Conservation (phyloP, 345 rosid genomes). For the Syzygium aqueum region DNA sequence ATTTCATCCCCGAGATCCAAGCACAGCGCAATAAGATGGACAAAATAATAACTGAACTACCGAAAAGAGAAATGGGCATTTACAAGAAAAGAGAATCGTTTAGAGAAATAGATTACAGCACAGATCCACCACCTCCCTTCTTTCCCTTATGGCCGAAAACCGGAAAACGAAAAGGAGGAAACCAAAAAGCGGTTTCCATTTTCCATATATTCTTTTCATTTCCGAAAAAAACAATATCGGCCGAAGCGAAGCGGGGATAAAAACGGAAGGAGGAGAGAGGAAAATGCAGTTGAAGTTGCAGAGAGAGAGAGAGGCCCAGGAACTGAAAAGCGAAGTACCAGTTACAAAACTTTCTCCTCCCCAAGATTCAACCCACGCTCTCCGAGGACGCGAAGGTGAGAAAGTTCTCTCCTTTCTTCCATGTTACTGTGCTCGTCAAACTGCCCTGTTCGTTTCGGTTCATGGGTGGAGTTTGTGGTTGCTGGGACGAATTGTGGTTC, state of each 20-base stretch:
- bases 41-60: not conserved
- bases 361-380: not conserved
- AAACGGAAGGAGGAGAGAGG: not conserved
- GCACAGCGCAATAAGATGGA: not conserved
- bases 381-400: not conserved
- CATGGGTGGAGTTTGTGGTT: not conserved
- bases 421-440: not conserved
- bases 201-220: not conserved
- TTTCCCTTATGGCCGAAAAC: not conserved
- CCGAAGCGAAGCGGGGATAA: not conserved
- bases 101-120: not conserved
- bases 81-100: no score
- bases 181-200: not conserved
- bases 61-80: not conserved
- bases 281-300: not conserved
- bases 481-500: not conserved
- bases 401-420: not conserved
- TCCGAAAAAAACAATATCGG: not conserved
- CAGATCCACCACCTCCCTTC: not conserved
- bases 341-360: not conserved
- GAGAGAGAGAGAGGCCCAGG: not conserved
- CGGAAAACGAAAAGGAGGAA: not conserved
- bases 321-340: not conserved
- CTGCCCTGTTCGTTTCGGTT: not conserved
- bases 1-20: not conserved